Evolutionary conservation across 768 basidiomycete genomes (phyloP).

Genomic region (Roridomyces roridus): DNA sequence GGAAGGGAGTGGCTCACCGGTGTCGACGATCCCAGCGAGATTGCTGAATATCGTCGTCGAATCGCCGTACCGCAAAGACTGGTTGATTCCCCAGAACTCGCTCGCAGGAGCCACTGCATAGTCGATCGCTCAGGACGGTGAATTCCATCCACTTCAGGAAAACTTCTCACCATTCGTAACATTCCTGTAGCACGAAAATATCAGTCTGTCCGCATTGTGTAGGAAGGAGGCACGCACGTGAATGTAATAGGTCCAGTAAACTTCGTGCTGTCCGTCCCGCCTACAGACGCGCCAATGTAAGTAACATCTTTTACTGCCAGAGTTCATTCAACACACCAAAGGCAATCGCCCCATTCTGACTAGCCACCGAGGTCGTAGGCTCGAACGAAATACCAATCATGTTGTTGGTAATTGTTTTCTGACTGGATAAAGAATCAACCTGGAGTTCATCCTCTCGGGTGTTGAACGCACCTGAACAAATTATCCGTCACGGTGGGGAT

Average conservation of each 20-base stretch:
- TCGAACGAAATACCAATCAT: slow-evolving; percentile 45
- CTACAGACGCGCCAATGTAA: slow-evolving; percentile 7
- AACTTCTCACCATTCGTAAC: too few species aligned
- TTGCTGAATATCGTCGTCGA: slow-evolving; percentile 33
- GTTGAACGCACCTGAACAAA: slow-evolving; percentile 29
- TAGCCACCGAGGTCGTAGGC: slow-evolving; percentile 34
- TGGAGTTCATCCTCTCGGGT: background rate
- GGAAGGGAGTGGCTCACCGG: too few species aligned
- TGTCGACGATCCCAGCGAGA: slow-evolving; percentile 50
- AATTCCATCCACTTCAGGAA: too few species aligned
- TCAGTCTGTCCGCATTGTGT: too few species aligned
- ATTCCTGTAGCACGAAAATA: too few species aligned
- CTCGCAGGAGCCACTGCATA: slow-evolving; percentile 34
- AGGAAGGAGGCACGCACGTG: too few species aligned
- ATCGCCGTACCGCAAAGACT: slow-evolving; percentile 42
- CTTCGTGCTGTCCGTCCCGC: slow-evolving; percentile 34
- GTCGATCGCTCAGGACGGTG: background rate
- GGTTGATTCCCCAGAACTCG: slow-evolving; percentile 51
- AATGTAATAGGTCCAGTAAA: slow-evolving; percentile 37
- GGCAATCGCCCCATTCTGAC: slow-evolving; percentile 27
- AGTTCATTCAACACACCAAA: slow-evolving; percentile 10
- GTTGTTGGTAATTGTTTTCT: slow-evolving; percentile 36
- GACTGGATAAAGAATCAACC: slow-evolving; percentile 2
- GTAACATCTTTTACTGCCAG: background rate
- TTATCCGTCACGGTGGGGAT: slow-evolving; percentile 51